Percentiles rank a stretch among this genome's conserved stretches.
phyloP scores from a whole-genome alignment of 2,329 filamentous ascomycete species.

The Lomentospora prolificans region DNA sequence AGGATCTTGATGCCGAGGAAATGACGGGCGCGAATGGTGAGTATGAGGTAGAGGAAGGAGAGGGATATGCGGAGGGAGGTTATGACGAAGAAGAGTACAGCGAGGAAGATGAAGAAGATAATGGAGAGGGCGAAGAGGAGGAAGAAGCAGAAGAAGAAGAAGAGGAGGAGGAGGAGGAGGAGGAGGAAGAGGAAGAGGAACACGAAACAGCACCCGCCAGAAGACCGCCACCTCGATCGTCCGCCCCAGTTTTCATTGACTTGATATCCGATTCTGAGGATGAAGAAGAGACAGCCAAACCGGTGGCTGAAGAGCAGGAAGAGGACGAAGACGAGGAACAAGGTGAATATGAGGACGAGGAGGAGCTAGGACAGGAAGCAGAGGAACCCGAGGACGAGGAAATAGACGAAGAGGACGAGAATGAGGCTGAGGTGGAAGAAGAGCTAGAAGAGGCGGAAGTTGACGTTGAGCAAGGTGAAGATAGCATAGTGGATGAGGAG shows the following conservation, averaged over 20 bases:
- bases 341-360: background rate
- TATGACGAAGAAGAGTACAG: constrained; percentile 5
- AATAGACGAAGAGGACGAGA: constrained; percentile 16
- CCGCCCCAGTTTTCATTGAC: constrained; percentile 33
- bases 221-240: constrained; percentile 13
- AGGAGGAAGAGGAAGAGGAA: constrained; percentile 8
- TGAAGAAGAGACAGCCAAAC: constrained; percentile 14
- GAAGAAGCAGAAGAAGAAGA: constrained; percentile 5
- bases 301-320: constrained; percentile 4
- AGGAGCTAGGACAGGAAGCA: constrained; percentile 9
- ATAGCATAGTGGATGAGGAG: constrained; percentile 8
- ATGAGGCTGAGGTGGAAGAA: constrained; percentile 5
- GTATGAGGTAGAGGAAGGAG: constrained; percentile 16
- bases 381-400: constrained; percentile 15
- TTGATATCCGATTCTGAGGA: constrained; percentile 37
- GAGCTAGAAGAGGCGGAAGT: constrained; percentile 7
- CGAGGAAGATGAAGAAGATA: constrained; percentile 3
- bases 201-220: background rate
- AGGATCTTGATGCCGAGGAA: constrained; percentile 18
- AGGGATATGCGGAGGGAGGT: constrained; percentile 8
- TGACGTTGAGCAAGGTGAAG: background rate
- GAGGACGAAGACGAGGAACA: background rate
- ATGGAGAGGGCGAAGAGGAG: constrained; percentile 6
- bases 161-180: constrained; percentile 3
- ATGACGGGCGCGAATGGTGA: constrained; percentile 13